Conservation (phyloP, 2,329 filamentous ascomycete genomes). For the Exophiala spinifera region DNA sequence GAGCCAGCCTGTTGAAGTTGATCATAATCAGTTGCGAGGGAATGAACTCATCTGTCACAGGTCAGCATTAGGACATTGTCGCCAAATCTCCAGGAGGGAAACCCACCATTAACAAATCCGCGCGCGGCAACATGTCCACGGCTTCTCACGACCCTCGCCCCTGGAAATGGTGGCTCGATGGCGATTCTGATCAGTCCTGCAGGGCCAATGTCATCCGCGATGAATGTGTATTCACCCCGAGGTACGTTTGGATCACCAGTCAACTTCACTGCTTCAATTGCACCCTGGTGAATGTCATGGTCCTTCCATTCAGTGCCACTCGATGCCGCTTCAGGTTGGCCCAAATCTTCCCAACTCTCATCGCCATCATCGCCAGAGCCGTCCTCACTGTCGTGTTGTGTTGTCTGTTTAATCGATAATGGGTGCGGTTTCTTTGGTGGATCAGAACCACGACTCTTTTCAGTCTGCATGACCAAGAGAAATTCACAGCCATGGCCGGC, state of each 20-base stretch:
- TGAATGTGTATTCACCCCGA: constrained; percentile 77
- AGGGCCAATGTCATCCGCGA: constrained; percentile 71
- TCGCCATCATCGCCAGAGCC: neutral
- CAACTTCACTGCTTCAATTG: constrained; percentile 80
- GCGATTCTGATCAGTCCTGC: constrained; percentile 63
- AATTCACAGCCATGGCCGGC: constrained; percentile 87
- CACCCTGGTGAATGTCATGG: constrained; percentile 46
- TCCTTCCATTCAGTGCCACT: constrained; percentile 1
- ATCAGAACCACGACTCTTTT: constrained; percentile 48
- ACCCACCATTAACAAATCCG: constrained; percentile 70
- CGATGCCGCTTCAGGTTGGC: neutral
- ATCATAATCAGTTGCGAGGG: constrained; percentile 74
- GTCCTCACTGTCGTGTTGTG: neutral
- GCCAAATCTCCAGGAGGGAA: neutral
- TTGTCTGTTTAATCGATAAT: no score
- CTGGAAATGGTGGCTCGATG: constrained; percentile 66
- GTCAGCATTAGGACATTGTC: neutral
- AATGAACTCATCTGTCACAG: constrained; percentile 66
- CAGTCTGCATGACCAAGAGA: constrained; percentile 73
- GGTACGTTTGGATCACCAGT: constrained; percentile 91
- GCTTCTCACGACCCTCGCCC: constrained; percentile 69
- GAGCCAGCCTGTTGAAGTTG: constrained; percentile 71
- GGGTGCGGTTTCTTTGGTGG: constrained; percentile 39
- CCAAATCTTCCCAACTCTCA: neutral
- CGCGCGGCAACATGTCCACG: constrained; percentile 73